Conservation (phyloP, 202 grass and related monocot genomes). For the Elaeis oleifera region DNA sequence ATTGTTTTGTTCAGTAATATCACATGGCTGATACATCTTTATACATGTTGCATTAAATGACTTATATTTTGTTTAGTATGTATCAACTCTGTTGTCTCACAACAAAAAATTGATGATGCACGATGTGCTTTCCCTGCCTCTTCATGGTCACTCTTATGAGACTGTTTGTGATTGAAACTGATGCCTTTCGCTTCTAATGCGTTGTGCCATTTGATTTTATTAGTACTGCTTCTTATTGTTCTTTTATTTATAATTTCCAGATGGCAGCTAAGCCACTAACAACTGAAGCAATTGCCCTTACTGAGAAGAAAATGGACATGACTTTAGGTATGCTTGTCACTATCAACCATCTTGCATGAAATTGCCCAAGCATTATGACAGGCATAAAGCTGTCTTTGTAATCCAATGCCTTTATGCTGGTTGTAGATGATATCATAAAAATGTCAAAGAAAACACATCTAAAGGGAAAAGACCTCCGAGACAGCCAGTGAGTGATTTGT, state of each 20-base stretch:
- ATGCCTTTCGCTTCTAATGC: too few species aligned
- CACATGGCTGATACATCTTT: too few species aligned
- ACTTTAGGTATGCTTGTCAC: conserved; percentile 52
- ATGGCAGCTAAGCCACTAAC: conserved; percentile 59
- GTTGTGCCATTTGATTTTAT: too few species aligned
- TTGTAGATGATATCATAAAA: conserved; percentile 88
- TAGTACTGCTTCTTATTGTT: not conserved
- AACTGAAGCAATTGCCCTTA: conserved; percentile 68
- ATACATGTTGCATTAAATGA: too few species aligned
- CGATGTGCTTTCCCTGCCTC: too few species aligned
- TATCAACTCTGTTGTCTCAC: too few species aligned
- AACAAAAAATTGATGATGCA: too few species aligned
- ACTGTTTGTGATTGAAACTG: too few species aligned
- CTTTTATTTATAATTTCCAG: conserved; percentile 13
- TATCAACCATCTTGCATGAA: not conserved
- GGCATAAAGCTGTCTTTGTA: conserved; percentile 1
- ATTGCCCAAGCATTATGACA: too few species aligned
- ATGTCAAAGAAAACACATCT: conserved; percentile 85
- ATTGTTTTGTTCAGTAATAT: too few species aligned
- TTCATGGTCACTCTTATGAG: too few species aligned
- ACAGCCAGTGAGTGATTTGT: conserved; percentile 39
- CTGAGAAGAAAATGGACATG: conserved; percentile 99
- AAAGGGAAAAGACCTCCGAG: conserved; percentile 50
- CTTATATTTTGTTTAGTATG: too few species aligned
- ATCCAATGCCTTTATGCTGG: conserved; percentile 11